Conservation (phyloP, 495 filamentous ascomycete genomes). For the Peziza echinospora region DNA sequence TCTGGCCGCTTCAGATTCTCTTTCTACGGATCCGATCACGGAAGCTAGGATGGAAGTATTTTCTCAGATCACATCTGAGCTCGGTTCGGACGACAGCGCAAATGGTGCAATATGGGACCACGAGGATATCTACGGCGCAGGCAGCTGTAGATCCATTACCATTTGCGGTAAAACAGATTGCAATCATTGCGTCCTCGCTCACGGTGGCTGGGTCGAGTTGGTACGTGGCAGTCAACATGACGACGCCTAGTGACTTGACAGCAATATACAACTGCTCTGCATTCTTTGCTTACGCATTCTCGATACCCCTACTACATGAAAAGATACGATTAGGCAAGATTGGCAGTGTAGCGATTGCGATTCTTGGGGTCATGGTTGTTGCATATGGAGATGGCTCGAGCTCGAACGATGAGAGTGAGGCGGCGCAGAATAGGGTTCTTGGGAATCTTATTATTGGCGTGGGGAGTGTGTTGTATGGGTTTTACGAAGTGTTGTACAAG, state of each 20-base stretch:
- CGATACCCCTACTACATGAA: slow-evolving; percentile 70
- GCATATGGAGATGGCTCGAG: slow-evolving; percentile 56
- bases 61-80: slow-evolving; percentile 64
- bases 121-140: slow-evolving; percentile 34
- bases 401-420: slow-evolving; percentile 22
- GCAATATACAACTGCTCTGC: slow-evolving; percentile 98
- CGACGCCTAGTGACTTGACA: slow-evolving; percentile 74
- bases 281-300: slow-evolving; percentile 95
- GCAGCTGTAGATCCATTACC: slow-evolving; percentile 34
- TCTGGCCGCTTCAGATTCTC: slow-evolving; percentile 69
- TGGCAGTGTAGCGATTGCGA: slow-evolving; percentile 62
- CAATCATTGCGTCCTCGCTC: slow-evolving; percentile 61
- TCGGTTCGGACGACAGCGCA: slow-evolving; percentile 57
- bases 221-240: slow-evolving; percentile 88
- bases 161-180: slow-evolving; percentile 59
- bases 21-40: slow-evolving; percentile 45
- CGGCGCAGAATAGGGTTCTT: slow-evolving; percentile 33
- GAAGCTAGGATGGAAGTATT: slow-evolving; percentile 55
- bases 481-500: slow-evolving; percentile 97
- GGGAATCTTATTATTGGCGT: slow-evolving; percentile 84
- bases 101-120: slow-evolving; percentile 44
- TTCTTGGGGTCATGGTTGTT: slow-evolving; percentile 70
- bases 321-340: slow-evolving; percentile 59
- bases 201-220: slow-evolving; percentile 84
- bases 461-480: slow-evolving; percentile 83